Percentiles rank a stretch among this genome's conserved stretches.
phyloP scores from a whole-genome alignment of 2,329 filamentous ascomycete species.

The Diplodia corticola region DNA sequence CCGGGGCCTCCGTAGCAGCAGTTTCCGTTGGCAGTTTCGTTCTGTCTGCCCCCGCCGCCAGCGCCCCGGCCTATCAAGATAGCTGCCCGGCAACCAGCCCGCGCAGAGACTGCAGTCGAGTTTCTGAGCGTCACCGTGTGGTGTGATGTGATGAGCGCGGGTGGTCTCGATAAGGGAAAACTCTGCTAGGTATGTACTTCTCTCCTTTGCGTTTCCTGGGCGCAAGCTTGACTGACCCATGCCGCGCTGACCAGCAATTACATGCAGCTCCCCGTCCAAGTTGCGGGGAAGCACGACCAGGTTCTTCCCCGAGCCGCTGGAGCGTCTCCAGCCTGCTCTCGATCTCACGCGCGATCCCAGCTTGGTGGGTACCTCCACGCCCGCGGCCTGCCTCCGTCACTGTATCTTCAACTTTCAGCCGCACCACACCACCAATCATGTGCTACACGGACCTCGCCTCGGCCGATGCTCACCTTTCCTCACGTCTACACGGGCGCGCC shows the following conservation, averaged over 20 bases:
- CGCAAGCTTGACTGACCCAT: background rate
- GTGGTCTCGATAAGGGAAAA: too few species aligned
- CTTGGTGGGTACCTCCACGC: background rate
- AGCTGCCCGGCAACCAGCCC: background rate
- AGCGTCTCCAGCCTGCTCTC: background rate
- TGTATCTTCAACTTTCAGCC: background rate
- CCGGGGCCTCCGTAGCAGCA: background rate
- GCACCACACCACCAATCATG: background rate
- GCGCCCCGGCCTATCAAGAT: background rate
- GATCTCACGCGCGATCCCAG: background rate
- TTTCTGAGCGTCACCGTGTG: background rate
- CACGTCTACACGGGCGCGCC: background rate
- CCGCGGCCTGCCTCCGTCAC: background rate
- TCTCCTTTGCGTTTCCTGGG: background rate
- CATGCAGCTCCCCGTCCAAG: background rate
- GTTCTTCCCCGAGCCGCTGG: background rate
- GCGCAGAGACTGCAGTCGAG: background rate
- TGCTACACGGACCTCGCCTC: background rate
- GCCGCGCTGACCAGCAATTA: background rate
- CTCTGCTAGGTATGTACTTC: background rate
- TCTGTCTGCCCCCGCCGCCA: slow-evolving; percentile 1
- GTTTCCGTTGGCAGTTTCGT: slow-evolving; percentile 14
- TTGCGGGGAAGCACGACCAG: background rate
- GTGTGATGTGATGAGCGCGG: background rate
- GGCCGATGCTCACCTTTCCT: background rate